Base-by-base conservation (phyloP, 768 basidiomycete species). In the Termitomyces sp. region DNA sequence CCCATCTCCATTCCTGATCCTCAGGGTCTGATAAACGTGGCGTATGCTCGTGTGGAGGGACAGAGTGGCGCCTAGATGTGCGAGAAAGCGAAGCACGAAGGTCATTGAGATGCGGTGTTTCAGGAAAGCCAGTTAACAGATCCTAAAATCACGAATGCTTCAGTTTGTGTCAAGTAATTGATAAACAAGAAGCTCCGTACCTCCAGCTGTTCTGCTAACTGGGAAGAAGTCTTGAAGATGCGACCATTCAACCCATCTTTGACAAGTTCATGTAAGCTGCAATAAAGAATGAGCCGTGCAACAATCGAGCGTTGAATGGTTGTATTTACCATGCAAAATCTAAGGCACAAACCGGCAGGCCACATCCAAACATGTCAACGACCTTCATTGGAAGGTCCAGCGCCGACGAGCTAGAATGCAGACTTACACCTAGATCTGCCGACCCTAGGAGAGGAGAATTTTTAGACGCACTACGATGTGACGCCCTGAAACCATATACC, bases 311-410 rank as follows among this genome's bases (percentile, higher is more conserved):
- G 33, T 46, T 54, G 43, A 53, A 40, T 83, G n/a, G 6, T 5
- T 40, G 12, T 60, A n/a, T n/a, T n/a, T n/a, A 95, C 95, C 93
- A 96, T 42, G 79, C 74, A 67, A 96, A 99, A 49, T 87, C 79
- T 3, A 94, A 79, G 0, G 97, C 95, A 60, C 95, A 90, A 8
- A 98, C 97, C 0, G 96, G 96, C 56, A 98, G 77, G 5, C 89
- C 89, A 64, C 95, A 98, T 4, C 97, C 97, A 74, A 98, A 98
- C 96, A 98, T 98, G 71, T 99, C 97, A 7, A 99, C 94, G 5
- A 99, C 86, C 72, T 99, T 99, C 97, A 99, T 99, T 3, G 97
- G 97, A 55, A 99, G 76, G 72, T 99, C 97, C 56, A 95, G 74
- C 1, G 83, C 89, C 2, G 93, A 95, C 0, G 93, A 93, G 70